These are phyloP conservation scores for Spencermartinsiella europaea DNA, from an alignment of 805 yeast genomes.

Conservation along the genomic window DNA sequence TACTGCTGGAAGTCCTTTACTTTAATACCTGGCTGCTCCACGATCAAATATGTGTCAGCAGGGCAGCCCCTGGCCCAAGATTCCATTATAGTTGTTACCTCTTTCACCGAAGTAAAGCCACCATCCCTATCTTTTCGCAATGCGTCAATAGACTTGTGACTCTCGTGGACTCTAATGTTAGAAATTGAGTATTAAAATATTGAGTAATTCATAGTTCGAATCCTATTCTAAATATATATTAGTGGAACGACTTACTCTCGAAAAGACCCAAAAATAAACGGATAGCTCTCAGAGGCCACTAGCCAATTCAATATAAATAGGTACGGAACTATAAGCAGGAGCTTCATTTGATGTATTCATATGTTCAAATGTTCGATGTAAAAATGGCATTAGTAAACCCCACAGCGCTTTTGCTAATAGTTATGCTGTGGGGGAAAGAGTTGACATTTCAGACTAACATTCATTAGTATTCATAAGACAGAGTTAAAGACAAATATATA, in stretches of 20 bases:
- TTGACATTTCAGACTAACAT: not conserved
- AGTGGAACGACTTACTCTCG: conserved; percentile 14
- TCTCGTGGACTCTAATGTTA: conserved; percentile 12
- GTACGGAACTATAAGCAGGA: not conserved
- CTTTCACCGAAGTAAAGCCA: conserved; percentile 9
- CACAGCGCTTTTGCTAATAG: not conserved
- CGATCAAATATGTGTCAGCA: conserved; percentile 49
- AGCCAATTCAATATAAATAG: not conserved
- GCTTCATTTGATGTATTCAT: not conserved
- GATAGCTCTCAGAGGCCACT: conserved; percentile 11
- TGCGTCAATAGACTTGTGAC: conserved; percentile 15
- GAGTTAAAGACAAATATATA: not conserved
- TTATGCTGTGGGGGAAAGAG: not conserved
- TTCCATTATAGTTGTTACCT: conserved; percentile 22
- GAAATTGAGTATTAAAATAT: too few relatives aligned
- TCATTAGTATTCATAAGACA: not conserved
- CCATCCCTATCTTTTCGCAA: conserved; percentile 17
- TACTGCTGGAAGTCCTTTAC: conserved; percentile 40
- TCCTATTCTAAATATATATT: not conserved
- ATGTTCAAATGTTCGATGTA: not conserved
- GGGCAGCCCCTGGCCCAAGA: conserved; percentile 39
- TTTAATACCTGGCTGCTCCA: conserved; percentile 50
- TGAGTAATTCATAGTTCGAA: not conserved
- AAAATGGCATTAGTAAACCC: not conserved
- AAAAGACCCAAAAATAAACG: conserved; percentile 17